phyloP scores from a whole-genome alignment of 441 rosid genomes.

The Jatropha multifida region DNA sequence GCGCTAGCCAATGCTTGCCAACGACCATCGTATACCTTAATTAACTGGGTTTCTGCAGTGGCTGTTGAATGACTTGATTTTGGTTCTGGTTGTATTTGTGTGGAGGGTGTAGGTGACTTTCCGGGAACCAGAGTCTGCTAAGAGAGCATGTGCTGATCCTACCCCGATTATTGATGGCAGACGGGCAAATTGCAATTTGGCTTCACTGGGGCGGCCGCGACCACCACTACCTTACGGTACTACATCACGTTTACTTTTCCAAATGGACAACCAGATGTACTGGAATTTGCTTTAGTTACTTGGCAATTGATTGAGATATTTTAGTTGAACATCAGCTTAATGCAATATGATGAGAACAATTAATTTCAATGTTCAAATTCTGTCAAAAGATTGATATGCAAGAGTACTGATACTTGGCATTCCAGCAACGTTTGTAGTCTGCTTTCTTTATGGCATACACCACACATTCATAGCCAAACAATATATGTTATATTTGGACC shows the following conservation, averaged over 20 bases:
- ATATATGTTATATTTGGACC: not conserved
- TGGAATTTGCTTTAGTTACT: not conserved
- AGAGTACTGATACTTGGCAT: not conserved
- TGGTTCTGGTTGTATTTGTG: constrained; percentile 38
- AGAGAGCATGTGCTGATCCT: constrained; percentile 90
- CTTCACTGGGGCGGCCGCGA: constrained; percentile 83
- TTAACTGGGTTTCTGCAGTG: constrained; percentile 14
- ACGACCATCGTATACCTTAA: not conserved
- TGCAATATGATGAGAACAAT: not conserved
- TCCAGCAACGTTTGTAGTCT: not conserved
- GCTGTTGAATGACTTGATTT: constrained; percentile 43
- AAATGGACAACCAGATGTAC: not conserved
- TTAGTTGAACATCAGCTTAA: not conserved
- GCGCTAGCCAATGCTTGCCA: not conserved
- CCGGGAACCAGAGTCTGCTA: constrained; percentile 92
- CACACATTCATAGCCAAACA: not conserved
- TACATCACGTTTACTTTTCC: constrained; percentile 21
- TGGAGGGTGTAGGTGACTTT: constrained; percentile 98
- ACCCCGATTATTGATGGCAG: constrained; percentile 89
- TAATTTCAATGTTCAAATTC: not conserved
- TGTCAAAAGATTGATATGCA: not conserved
- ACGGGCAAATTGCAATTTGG: constrained; percentile 93
- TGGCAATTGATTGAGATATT: not conserved
- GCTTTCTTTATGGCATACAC: not conserved
- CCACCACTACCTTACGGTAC: constrained; percentile 57